Evolutionary conservation across 768 basidiomycete genomes (phyloP).

Genomic region (Tylopilus plumbeoviolaceoides): DNA sequence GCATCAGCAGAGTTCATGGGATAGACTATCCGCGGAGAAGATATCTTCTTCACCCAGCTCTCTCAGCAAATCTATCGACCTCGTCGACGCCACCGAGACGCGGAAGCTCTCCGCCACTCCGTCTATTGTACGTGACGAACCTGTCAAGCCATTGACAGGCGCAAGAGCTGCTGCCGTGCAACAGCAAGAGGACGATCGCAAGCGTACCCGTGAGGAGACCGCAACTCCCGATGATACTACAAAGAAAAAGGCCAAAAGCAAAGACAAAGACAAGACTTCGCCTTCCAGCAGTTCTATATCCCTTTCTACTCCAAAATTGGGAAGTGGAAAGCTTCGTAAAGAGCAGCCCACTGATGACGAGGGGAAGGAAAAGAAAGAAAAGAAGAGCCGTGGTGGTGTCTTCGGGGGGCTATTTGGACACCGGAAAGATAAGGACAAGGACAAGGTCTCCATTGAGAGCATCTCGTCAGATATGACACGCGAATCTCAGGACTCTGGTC

Average conservation of each 20-base stretch:
- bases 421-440: slow-evolving; percentile 73
- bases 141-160: slow-evolving; percentile 16
- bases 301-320: slow-evolving; percentile 19
- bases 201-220: slow-evolving; percentile 49
- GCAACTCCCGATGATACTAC: slow-evolving; percentile 41
- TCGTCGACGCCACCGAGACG: slow-evolving; percentile 67
- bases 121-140: slow-evolving; percentile 60
- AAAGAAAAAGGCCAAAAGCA: slow-evolving; percentile 48
- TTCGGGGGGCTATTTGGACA: slow-evolving; percentile 73
- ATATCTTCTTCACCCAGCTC: slow-evolving; percentile 29
- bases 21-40: slow-evolving; percentile 37
- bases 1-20: slow-evolving; percentile 45
- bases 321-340: slow-evolving; percentile 40
- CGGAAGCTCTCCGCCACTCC: slow-evolving; percentile 77
- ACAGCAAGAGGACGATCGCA: slow-evolving; percentile 50
- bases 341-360: slow-evolving; percentile 43
- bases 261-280: slow-evolving; percentile 44
- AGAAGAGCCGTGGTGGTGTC: slow-evolving; percentile 66
- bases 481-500: slow-evolving; percentile 62
- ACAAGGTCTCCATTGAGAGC: slow-evolving; percentile 49
- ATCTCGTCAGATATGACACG: slow-evolving; percentile 47
- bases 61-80: slow-evolving; percentile 47
- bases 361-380: slow-evolving; percentile 56
- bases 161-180: slow-evolving; percentile 38
- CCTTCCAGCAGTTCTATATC: slow-evolving; percentile 27